Conservation (phyloP, 2,329 filamentous ascomycete species). For the Neonectria neomacrospora region DNA sequence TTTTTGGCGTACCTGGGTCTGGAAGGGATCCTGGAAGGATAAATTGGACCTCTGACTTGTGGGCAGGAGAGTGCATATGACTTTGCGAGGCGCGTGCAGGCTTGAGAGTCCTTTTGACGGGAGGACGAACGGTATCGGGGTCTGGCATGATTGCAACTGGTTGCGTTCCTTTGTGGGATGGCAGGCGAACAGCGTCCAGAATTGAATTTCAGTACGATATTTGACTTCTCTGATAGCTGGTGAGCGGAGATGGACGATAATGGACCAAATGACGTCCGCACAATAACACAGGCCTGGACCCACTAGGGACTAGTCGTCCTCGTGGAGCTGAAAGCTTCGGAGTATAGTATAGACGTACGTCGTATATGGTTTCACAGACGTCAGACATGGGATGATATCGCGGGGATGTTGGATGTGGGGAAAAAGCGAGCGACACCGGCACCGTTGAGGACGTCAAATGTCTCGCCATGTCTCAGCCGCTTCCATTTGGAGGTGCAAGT, state of each 20-base stretch:
- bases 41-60: slow-evolving; percentile 46
- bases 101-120: slow-evolving; percentile 42
- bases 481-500: slow-evolving; percentile 10
- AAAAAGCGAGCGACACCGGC: slow-evolving; percentile 20
- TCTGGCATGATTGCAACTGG: slow-evolving; percentile 33
- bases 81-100: slow-evolving; percentile 37
- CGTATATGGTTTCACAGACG: background rate
- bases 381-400: background rate
- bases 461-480: slow-evolving; percentile 22
- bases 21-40: slow-evolving; percentile 43
- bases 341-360: background rate
- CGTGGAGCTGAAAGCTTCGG: background rate
- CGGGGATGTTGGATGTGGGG: slow-evolving; percentile 11
- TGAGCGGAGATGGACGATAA: slow-evolving; percentile 1
- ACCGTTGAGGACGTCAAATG: slow-evolving; percentile 21
- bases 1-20: slow-evolving; percentile 39
- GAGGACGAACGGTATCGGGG: slow-evolving; percentile 23
- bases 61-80: slow-evolving; percentile 41
- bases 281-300: background rate
- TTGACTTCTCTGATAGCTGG: slow-evolving; percentile 14
- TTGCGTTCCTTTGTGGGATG: background rate
- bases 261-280: background rate
- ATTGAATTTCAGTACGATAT: slow-evolving; percentile 1
- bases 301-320: background rate
- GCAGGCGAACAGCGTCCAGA: background rate